phyloP scores from a whole-genome alignment of 768 basidiomycete species.

The Gelatoporia subvermispora region DNA sequence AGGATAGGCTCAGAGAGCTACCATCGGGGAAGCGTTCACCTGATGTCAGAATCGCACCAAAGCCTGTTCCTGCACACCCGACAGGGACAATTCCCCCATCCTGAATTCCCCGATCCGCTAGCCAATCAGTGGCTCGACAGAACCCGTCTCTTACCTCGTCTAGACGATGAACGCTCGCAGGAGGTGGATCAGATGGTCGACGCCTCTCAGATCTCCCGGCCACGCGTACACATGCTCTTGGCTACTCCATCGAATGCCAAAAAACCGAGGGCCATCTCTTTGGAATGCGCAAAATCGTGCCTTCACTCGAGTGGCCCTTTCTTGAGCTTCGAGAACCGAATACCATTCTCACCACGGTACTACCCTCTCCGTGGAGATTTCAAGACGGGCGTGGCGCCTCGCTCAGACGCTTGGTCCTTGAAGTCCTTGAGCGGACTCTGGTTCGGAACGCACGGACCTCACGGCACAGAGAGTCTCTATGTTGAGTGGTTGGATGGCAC shows the following conservation, averaged over 20 bases:
- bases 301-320: constrained; percentile 5
- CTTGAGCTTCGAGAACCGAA: constrained; percentile 8
- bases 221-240: constrained; percentile 7
- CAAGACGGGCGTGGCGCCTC: not conserved
- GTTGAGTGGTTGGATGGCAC: constrained; percentile 3
- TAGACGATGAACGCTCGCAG: not conserved
- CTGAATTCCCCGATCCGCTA: constrained; percentile 7
- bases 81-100: constrained; percentile 9
- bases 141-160: constrained; percentile 3
- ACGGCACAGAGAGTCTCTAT: constrained; percentile 14
- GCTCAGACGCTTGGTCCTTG: constrained; percentile 2
- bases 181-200: not conserved
- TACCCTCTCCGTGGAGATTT: constrained; percentile 9
- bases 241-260: not conserved
- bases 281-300: constrained; percentile 6
- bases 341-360: constrained; percentile 7
- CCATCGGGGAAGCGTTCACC: constrained; percentile 2
- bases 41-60: constrained; percentile 5
- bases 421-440: constrained; percentile 8
- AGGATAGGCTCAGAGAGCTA: too few species aligned
- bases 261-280: constrained; percentile 1
- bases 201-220: not conserved
- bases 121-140: constrained; percentile 3
- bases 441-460: constrained; percentile 13
- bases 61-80: constrained; percentile 12